These are phyloP conservation scores for Juglanconis juglandina DNA, from an alignment of 2,329 filamentous ascomycete genomes.

Conservation along the genomic window DNA sequence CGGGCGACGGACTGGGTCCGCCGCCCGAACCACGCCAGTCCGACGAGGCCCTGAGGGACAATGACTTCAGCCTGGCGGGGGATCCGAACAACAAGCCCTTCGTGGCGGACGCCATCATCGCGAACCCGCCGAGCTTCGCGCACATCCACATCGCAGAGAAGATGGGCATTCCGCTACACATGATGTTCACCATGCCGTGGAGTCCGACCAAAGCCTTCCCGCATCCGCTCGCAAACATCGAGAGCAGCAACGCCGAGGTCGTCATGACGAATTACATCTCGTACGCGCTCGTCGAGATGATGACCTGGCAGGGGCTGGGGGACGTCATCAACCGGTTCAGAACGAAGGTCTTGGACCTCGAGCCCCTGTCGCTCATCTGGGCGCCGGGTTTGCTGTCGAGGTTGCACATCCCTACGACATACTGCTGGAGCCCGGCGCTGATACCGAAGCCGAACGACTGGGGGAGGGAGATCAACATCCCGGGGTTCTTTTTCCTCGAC, in stretches of 20 bases:
- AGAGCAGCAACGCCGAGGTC: constrained; percentile 70
- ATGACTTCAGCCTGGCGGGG: constrained; percentile 39
- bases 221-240: constrained; percentile 80
- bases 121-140: constrained; percentile 74
- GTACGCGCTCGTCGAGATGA: constrained; percentile 82
- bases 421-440: constrained; percentile 83
- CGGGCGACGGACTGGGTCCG: constrained; percentile 62
- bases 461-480: constrained; percentile 66
- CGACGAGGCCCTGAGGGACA: constrained; percentile 48
- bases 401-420: constrained; percentile 78
- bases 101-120: constrained; percentile 78
- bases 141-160: constrained; percentile 75
- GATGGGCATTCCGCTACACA: constrained; percentile 69
- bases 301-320: constrained; percentile 89
- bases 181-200: constrained; percentile 98
- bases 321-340: constrained; percentile 89
- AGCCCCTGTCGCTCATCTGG: constrained; percentile 75
- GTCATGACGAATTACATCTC: constrained; percentile 79
- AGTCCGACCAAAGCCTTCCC: constrained; percentile 81
- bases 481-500: constrained; percentile 74
- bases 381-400: constrained; percentile 76
- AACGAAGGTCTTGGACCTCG: constrained; percentile 68
- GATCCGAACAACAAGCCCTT: constrained; percentile 58
- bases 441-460: constrained; percentile 63
- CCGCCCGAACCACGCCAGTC: constrained; percentile 43